Base-by-base conservation (phyloP, 1,139 yeast species). In the Yamadazyma atmosphaerica region DNA sequence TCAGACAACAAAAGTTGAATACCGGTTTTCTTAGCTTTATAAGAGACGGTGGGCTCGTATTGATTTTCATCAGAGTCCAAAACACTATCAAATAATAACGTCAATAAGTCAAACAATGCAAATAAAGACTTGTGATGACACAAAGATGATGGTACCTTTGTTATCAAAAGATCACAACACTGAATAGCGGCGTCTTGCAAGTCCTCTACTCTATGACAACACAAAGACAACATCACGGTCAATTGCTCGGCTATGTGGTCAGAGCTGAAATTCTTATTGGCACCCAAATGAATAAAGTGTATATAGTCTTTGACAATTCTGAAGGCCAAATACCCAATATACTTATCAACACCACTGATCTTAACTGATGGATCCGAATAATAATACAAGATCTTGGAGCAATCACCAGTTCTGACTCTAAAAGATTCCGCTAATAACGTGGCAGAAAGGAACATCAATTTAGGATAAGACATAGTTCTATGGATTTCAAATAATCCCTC, bases 401-500 rank as follows among this genome's bases (percentile, higher is more conserved):
- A 85, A 47, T 84, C 82, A 15, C 98, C 98, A 17, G 85, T 72
- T 42, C 76, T 80, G 19, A 86, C 88, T 45, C 98, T 74, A 36
- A 88, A 68, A 22, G 81, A 72, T 63, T 94, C 99, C 31, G 88
- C 73, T 41, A 89, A 74, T 9, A 84, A 72, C 0, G 96, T 74
- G 0, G 98, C 87, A 1, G 96, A 83, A 50, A 92, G 67, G 57
- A 92, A 94, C 87, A 92, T 87, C 47, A 87, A 72, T 52, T 88
- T 88, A 9, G 95, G 83, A 51, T 83, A 81, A 0, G 94, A 82
- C 40, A 86, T 63, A 11, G 81, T 68, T 39, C 83, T 61, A 36
- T 69, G 73, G 14, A 73, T 66, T 45, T 77, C 83, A 46, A 74
- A 68, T 10, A 74, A 61, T 30, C 68, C 72, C 24, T 76, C 79